phyloP scores from a whole-genome alignment of 1,284 basidiomycete genomes.

The Mycena citricolor region DNA sequence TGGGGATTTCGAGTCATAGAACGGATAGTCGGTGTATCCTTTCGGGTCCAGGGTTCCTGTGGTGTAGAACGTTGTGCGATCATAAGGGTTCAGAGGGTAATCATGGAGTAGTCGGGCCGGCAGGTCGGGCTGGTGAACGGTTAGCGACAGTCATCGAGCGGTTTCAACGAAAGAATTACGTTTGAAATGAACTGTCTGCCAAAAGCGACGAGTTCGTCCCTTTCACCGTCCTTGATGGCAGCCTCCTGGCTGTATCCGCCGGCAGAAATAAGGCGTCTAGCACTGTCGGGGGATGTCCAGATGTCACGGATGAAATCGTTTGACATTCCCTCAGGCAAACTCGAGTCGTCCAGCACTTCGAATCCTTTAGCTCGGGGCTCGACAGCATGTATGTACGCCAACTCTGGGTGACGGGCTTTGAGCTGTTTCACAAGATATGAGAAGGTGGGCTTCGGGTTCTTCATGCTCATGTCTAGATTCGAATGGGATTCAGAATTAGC shows the following conservation, averaged over 20 bases:
- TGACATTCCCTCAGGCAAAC: not conserved
- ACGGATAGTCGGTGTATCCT: not conserved
- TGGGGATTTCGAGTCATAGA: too few relatives aligned
- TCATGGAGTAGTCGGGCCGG: not conserved
- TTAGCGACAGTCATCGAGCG: not conserved
- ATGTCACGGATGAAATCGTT: too few relatives aligned
- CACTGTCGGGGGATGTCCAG: too few relatives aligned
- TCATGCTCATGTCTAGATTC: slow-evolving; percentile 36
- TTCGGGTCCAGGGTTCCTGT: too few relatives aligned
- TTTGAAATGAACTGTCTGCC: not conserved
- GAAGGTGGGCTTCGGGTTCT: slow-evolving; percentile 38
- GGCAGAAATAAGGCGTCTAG: not conserved
- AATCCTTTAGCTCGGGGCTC: slow-evolving; percentile 37
- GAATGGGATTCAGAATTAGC: not conserved
- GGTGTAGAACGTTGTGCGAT: not conserved
- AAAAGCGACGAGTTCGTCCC: not conserved
- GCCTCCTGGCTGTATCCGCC: not conserved
- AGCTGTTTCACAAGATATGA: slow-evolving; percentile 28
- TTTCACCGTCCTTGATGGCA: not conserved
- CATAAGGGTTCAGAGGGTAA: not conserved
- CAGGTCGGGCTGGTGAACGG: not conserved
- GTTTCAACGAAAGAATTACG: not conserved
- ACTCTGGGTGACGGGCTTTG: slow-evolving; percentile 34
- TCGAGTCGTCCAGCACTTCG: not conserved
- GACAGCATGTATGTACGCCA: slow-evolving; percentile 60